phyloP scores from a whole-genome alignment of 108 stramenopile species.

The Epipyxis sp. region DNA sequence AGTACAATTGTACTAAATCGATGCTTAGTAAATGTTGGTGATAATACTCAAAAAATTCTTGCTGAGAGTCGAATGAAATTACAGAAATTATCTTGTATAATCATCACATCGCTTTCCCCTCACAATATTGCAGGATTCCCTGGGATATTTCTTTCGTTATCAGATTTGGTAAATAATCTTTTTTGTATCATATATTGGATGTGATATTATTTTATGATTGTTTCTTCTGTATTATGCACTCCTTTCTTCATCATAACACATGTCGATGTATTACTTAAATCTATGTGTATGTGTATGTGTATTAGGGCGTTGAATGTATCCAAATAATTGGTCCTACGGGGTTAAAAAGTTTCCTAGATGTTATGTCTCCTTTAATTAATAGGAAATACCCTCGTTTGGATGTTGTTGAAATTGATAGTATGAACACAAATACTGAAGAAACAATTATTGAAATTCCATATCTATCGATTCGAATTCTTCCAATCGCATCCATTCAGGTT shows the following conservation, averaged over 20 bases:
- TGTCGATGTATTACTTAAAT: too few species aligned
- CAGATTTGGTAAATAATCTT: not conserved
- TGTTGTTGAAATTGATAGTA: not conserved
- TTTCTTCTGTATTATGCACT: too few species aligned
- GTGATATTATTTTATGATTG: not conserved
- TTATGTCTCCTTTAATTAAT: conserved; percentile 16
- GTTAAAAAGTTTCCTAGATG: not conserved
- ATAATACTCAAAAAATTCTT: not conserved
- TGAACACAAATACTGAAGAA: too few species aligned
- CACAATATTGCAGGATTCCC: conserved; percentile 28
- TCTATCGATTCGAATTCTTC: too few species aligned
- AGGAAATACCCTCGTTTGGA: not conserved
- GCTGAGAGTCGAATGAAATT: conserved; percentile 11
- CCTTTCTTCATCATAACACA: too few species aligned
- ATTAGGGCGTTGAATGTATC: not conserved
- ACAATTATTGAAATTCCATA: too few species aligned
- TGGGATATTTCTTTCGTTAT: conserved; percentile 12
- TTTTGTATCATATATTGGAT: not conserved
- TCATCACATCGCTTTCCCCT: conserved; percentile 26
- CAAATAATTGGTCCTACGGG: conserved; percentile 7
- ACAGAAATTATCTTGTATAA: not conserved
- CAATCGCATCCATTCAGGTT: too few species aligned
- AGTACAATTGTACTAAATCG: not conserved
- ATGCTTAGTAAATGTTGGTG: conserved; percentile 20
- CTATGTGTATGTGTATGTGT: too few species aligned